These are phyloP conservation scores for Parathielavia appendiculata DNA, from an alignment of 495 filamentous ascomycete genomes.

Conservation along the genomic window DNA sequence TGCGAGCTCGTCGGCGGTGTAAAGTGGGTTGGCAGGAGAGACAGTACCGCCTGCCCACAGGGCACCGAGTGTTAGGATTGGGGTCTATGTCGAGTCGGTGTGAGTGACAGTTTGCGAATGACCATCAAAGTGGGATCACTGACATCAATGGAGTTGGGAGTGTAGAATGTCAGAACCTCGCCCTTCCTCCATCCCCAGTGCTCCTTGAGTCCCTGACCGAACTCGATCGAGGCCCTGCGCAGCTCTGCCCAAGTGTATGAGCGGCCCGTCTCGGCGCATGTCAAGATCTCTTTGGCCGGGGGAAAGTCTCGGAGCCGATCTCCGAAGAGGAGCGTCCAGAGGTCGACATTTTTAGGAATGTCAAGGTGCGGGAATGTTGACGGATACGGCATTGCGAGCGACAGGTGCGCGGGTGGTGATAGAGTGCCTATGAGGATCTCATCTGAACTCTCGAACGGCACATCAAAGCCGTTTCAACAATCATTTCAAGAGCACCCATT, in stretches of 20 bases:
- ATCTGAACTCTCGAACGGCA: too few relatives aligned
- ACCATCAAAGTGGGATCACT: background rate
- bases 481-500: background rate
- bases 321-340: conserved; percentile 70
- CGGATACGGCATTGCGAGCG: conserved; percentile 49
- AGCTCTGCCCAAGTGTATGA: conserved; percentile 70
- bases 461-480: background rate
- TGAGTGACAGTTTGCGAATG: background rate
- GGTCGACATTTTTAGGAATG: conserved; percentile 58
- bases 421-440: background rate
- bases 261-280: conserved; percentile 67
- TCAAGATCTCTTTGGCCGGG: conserved; percentile 59
- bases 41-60: conserved; percentile 80
- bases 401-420: background rate
- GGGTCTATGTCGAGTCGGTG: conserved; percentile 43
- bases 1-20: conserved; percentile 78
- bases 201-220: conserved; percentile 71
- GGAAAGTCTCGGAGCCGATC: conserved; percentile 17
- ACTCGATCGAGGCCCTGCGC: conserved; percentile 59
- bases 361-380: conserved; percentile 53
- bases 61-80: conserved; percentile 67
- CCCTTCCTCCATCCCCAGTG: conserved; percentile 75
- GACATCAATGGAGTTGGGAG: conserved; percentile 61
- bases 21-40: conserved; percentile 82
- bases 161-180: conserved; percentile 65